Evolutionary conservation across 2,329 filamentous ascomycete genomes (phyloP), one percentile per base, ranked within the genome.

Genomic region (Colletotrichum karsti): DNA sequence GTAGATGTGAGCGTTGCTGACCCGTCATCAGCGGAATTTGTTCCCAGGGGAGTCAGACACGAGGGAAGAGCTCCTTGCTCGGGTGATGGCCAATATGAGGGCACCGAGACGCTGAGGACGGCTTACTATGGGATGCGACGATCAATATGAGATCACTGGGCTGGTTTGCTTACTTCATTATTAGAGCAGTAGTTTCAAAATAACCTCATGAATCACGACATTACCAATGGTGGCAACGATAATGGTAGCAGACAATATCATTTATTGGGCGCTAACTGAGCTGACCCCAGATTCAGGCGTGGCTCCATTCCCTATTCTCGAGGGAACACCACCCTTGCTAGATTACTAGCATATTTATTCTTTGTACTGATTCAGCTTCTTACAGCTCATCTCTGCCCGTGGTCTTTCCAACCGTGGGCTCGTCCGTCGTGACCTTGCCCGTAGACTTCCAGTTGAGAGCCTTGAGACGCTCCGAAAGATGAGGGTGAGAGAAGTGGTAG

Each of bases 401-500:
- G 53, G 92, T 90, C 81, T 91, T 93, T 70, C 90, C 85, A 33
- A 90, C 88, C 55, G 78, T 76, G n/a, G 80, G 78, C 50, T 81
- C 81, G 64, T 80, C 75, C 2, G 72, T 72, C 8, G 77, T 78
- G 20, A 86, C 80, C 71, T 83, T 85, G 67, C 82, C 79, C 15
- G 80, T 83, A 56, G 93, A 90, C 76, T 91, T 90, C 95, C 95
- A 99, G 72, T 93, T 91, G 69, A 99, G 87, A 2, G 95, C 96
- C 80, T 93, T 93, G 75, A 99, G 86, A 75, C 96, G 90, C 87
- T 99, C 97, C 2, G 95, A 93, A 72, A 99, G 85, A 73, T 98
- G 98, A 1, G 96, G 96, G 82, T 99, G 96, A 24, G 95, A 98
- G 87, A 97, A 98, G 84, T 99, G 95, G 86, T 98, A 99, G 82